Conservation (phyloP, 2,329 filamentous ascomycete species). For the Nothopassalora personata region DNA sequence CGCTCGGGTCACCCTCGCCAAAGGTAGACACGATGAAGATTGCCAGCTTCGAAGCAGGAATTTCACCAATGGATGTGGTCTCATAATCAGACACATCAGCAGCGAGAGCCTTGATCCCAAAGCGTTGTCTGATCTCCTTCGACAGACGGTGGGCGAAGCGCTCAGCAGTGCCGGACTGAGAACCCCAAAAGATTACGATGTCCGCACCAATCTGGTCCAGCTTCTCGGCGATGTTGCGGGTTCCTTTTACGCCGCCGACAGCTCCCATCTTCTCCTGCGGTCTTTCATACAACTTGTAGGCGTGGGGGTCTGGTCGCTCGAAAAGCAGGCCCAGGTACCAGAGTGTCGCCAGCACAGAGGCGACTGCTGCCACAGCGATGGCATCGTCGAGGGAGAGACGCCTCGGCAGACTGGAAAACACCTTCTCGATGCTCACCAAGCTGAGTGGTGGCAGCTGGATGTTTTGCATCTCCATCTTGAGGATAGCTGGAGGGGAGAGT, state of each 20-base stretch:
- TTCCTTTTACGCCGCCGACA: slow-evolving; percentile 29
- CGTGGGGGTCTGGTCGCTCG: slow-evolving; percentile 48
- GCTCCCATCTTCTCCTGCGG: slow-evolving; percentile 40
- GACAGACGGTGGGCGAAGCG: slow-evolving; percentile 39
- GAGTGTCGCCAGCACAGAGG: slow-evolving; percentile 5
- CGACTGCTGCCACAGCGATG: slow-evolving; percentile 13
- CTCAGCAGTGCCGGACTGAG: slow-evolving; percentile 46
- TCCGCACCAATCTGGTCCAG: slow-evolving; percentile 35
- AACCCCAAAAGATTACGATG: slow-evolving; percentile 46
- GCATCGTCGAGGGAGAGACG: slow-evolving; percentile 12
- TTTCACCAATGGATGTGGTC: slow-evolving; percentile 10
- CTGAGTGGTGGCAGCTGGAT: slow-evolving; percentile 4
- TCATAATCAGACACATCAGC: slow-evolving; percentile 48
- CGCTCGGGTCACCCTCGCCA: slow-evolving; percentile 32
- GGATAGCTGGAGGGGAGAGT: background rate
- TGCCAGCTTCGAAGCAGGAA: slow-evolving; percentile 16
- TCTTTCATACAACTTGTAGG: slow-evolving; percentile 46
- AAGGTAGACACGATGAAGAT: slow-evolving; percentile 29
- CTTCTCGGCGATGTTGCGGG: slow-evolving; percentile 41
- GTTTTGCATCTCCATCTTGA: background rate
- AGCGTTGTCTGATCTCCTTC: slow-evolving; percentile 37
- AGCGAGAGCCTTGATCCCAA: slow-evolving; percentile 37
- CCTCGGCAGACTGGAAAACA: slow-evolving; percentile 3
- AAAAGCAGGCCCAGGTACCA: slow-evolving; percentile 28
- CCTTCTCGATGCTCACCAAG: slow-evolving; percentile 9